A percentile compares a stretch with the other conserved stretches of the same genome.
phyloP scores from a whole-genome alignment of 2,329 filamentous ascomycete genomes.

The Magnaporthales sp. region DNA sequence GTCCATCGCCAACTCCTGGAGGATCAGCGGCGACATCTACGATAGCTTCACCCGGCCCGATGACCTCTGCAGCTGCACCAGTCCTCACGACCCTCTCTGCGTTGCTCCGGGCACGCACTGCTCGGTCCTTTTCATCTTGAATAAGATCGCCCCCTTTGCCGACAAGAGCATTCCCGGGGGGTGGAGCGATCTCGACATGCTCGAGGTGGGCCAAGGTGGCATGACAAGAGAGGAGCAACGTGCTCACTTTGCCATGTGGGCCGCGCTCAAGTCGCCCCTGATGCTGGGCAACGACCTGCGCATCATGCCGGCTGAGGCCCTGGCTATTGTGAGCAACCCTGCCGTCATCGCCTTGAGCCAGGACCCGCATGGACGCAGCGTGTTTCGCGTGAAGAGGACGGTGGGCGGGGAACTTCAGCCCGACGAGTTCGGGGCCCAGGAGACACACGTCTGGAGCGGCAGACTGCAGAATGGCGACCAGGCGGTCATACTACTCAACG shows the following conservation, averaged over 20 bases:
- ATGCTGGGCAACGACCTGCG: slow-evolving; percentile 14
- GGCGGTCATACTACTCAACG: slow-evolving; percentile 30
- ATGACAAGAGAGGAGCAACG: slow-evolving; percentile 13
- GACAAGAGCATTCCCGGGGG: slow-evolving; percentile 9
- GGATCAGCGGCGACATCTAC: slow-evolving; percentile 25
- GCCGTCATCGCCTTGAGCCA: slow-evolving; percentile 35
- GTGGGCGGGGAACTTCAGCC: slow-evolving; percentile 6
- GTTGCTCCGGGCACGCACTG: slow-evolving; percentile 15
- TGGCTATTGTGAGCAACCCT: slow-evolving; percentile 29
- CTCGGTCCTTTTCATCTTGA: slow-evolving; percentile 18
- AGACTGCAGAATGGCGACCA: slow-evolving; percentile 30
- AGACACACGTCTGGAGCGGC: slow-evolving; percentile 20
- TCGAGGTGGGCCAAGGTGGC: slow-evolving; percentile 13
- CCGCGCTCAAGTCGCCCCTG: slow-evolving; percentile 12
- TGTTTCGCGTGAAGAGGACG: slow-evolving; percentile 10
- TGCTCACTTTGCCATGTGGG: slow-evolving; percentile 15
- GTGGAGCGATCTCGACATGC: slow-evolving; percentile 16
- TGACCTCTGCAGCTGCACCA: slow-evolving; percentile 16
- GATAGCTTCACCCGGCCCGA: slow-evolving; percentile 23
- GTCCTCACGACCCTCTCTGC: slow-evolving; percentile 3
- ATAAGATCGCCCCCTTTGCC: slow-evolving; percentile 14
- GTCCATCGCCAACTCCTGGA: slow-evolving; percentile 22
- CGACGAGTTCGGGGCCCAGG: slow-evolving; percentile 10
- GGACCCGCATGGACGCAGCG: slow-evolving; percentile 29
- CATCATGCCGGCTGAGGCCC: slow-evolving; percentile 20